These are phyloP conservation scores for Castanea crenata DNA, from an alignment of 306 rosid species.

Conservation along the genomic window DNA sequence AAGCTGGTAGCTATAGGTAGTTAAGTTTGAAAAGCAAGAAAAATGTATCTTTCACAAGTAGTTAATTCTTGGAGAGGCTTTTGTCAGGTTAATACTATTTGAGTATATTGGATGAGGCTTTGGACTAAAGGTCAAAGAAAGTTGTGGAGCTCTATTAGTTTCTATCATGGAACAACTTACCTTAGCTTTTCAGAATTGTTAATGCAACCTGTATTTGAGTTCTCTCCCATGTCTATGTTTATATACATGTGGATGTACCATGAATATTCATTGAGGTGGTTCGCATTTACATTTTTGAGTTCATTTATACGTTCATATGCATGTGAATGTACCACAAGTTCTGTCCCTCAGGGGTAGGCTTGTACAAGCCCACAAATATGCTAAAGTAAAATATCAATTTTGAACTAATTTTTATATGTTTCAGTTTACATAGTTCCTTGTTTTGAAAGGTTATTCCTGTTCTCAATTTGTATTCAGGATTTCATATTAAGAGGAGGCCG, in stretches of 20 bases:
- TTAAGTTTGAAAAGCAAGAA: not conserved
- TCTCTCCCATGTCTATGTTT: not conserved
- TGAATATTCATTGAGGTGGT: too few relatives aligned
- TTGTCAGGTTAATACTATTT: not conserved
- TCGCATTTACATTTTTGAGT: too few relatives aligned
- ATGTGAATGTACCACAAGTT: too few relatives aligned
- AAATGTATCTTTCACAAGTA: not conserved
- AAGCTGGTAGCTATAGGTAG: not conserved
- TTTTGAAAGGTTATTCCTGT: constrained; percentile 7
- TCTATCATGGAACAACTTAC: not conserved
- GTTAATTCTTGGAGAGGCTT: not conserved
- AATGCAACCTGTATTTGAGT: not conserved
- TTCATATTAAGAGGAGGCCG: constrained; percentile 83
- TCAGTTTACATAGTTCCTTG: not conserved
- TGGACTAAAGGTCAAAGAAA: not conserved
- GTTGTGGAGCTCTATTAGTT: not conserved
- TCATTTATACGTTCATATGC: too few relatives aligned
- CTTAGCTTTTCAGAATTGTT: not conserved
- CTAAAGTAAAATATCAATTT: not conserved
- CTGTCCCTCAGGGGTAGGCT: too few relatives aligned
- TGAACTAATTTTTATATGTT: not conserved
- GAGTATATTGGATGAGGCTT: not conserved
- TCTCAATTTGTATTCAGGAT: constrained; percentile 57
- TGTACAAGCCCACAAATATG: too few relatives aligned
- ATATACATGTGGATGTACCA: too few relatives aligned